Evolutionary conservation across 495 filamentous ascomycete genomes (phyloP).

Genomic region (Penicillium turbatum): DNA sequence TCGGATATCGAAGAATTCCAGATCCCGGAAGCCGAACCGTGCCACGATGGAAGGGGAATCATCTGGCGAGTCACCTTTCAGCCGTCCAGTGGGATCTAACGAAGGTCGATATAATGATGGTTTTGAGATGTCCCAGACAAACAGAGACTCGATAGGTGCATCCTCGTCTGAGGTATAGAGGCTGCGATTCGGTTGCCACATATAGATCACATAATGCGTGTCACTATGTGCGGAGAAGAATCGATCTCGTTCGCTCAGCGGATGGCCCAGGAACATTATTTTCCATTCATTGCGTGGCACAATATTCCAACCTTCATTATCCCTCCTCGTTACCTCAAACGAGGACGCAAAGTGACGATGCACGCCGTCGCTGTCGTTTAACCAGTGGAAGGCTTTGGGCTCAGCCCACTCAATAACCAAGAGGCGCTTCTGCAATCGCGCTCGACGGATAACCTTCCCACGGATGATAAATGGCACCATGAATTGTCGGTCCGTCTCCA

Average conservation of each 20-base stretch:
- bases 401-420: conserved; percentile 67
- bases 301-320: conserved; percentile 41
- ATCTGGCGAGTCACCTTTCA: conserved; percentile 30
- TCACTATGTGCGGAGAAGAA: conserved; percentile 62
- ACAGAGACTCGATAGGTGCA: conserved; percentile 57
- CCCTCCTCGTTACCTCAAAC: conserved; percentile 45
- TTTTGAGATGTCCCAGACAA: conserved; percentile 64
- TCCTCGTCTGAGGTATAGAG: conserved; percentile 52
- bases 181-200: conserved; percentile 61
- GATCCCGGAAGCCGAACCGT: conserved; percentile 51
- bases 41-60: conserved; percentile 50
- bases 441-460: conserved; percentile 53
- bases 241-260: conserved; percentile 54
- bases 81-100: conserved; percentile 45
- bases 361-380: conserved; percentile 53
- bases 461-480: conserved; percentile 52
- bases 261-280: conserved; percentile 59
- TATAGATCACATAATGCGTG: conserved; percentile 62
- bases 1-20: conserved; percentile 54
- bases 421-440: conserved; percentile 52
- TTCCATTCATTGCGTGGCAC: conserved; percentile 64
- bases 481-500: conserved; percentile 40
- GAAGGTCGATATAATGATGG: conserved; percentile 53
- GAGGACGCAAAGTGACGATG: conserved; percentile 63
- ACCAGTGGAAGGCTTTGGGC: conserved; percentile 50